Conservation (phyloP, 768 basidiomycete species). For the Trametes punicea region DNA sequence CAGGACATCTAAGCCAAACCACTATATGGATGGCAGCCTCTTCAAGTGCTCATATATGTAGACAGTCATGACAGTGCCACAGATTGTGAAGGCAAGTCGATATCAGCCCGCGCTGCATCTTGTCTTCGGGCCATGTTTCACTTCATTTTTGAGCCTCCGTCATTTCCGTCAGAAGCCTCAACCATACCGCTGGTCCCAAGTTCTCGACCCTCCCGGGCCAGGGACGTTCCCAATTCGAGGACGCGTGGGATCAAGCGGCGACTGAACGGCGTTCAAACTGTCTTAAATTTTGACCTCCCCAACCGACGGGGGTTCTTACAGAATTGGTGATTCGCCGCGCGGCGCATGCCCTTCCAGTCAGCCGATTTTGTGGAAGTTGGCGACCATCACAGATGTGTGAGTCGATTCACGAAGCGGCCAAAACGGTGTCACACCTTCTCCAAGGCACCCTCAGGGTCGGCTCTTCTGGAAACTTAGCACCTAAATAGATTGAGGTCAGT, state of each 20-base stretch:
- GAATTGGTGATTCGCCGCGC: no score
- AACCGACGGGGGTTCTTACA: not conserved
- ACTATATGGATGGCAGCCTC: no score
- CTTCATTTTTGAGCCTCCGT: not conserved
- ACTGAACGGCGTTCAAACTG: not conserved
- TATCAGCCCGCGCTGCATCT: not conserved
- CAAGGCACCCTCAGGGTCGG: not conserved
- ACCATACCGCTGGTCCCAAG: not conserved
- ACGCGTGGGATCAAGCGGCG: no score
- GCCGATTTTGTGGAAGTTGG: not conserved
- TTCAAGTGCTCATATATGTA: no score
- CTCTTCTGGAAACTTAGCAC: not conserved
- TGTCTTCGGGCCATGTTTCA: not conserved
- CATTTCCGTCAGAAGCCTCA: not conserved
- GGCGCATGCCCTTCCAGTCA: not conserved
- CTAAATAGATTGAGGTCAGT: not conserved
- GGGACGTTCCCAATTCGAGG: no score
- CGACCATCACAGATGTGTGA: not conserved
- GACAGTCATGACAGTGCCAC: no score
- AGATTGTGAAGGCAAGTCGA: not conserved
- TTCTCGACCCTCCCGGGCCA: conserved; percentile 1
- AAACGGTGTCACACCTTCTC: not conserved
- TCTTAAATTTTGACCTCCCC: not conserved
- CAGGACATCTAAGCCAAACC: no score
- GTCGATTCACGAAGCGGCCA: not conserved